These are phyloP conservation scores for Marsdenia floribunda DNA, from an alignment of 257 asterid genomes.

Conservation along the genomic window DNA sequence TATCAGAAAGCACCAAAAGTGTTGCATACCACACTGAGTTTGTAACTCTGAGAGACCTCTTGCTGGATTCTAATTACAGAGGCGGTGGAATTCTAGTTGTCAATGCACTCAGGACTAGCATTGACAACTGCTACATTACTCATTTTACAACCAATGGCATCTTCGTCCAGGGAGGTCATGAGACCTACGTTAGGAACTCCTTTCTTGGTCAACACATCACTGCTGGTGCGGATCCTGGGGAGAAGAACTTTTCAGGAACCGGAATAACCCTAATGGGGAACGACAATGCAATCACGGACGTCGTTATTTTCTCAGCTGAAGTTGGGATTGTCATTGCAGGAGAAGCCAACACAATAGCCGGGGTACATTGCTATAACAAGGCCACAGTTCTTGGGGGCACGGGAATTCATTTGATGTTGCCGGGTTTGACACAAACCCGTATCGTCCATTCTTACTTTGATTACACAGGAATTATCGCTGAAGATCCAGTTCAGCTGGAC, in stretches of 20 bases:
- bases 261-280: slow-evolving; percentile 62
- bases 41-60: slow-evolving; percentile 58
- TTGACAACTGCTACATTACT: slow-evolving; percentile 78
- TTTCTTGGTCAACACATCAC: slow-evolving; percentile 75
- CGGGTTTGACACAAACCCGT: slow-evolving; percentile 69
- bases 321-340: slow-evolving; percentile 58
- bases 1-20: slow-evolving; percentile 39
- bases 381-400: slow-evolving; percentile 80
- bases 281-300: slow-evolving; percentile 67
- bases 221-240: slow-evolving; percentile 66
- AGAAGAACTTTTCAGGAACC: slow-evolving; percentile 59
- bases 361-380: slow-evolving; percentile 88
- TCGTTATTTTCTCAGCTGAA: slow-evolving; percentile 71
- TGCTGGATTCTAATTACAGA: slow-evolving; percentile 54
- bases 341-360: slow-evolving; percentile 61
- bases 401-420: slow-evolving; percentile 55
- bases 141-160: slow-evolving; percentile 67
- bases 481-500: slow-evolving; percentile 84
- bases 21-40: slow-evolving; percentile 51
- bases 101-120: slow-evolving; percentile 62
- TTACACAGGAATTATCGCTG: slow-evolving; percentile 79
- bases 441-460: slow-evolving; percentile 73
- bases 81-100: slow-evolving; percentile 75
- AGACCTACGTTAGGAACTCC: slow-evolving; percentile 63
- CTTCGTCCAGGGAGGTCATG: slow-evolving; percentile 61